Percentiles rank a stretch among this genome's conserved stretches.
Conservation (phyloP, 2,329 filamentous ascomycete species). For the Septoria linicola region DNA sequence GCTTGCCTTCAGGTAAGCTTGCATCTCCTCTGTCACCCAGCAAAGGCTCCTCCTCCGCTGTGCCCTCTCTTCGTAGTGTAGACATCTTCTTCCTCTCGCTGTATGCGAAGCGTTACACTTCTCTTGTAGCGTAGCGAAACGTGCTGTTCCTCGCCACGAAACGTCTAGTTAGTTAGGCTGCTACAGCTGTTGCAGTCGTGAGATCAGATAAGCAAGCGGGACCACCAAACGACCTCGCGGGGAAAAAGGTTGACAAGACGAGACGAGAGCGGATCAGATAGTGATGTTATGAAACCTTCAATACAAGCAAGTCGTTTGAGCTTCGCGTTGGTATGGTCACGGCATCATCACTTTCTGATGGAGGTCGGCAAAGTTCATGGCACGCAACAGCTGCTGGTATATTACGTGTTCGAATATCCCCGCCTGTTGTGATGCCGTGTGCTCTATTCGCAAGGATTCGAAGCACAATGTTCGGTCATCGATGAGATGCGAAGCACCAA, state of each 20-base stretch:
- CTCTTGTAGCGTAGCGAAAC: no score
- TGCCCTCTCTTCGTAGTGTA: constrained; percentile 27
- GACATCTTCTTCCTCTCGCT: constrained; percentile 6
- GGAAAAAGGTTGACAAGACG: background rate
- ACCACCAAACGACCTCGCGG: no score
- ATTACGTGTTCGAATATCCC: constrained; percentile 18
- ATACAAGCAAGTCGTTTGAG: background rate
- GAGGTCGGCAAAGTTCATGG: constrained; percentile 6
- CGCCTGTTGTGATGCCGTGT: constrained; percentile 11
- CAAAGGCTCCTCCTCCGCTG: constrained; percentile 66
- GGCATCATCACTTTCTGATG: background rate
- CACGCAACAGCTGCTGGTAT: background rate
- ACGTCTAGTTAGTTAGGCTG: no score
- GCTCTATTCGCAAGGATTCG: constrained; percentile 4
- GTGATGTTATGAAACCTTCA: background rate
- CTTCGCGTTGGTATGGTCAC: background rate
- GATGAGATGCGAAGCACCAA: constrained; percentile 3
- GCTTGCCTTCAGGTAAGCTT: constrained; percentile 63
- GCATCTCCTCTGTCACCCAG: constrained; percentile 71
- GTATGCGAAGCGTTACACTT: background rate
- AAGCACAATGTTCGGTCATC: constrained; percentile 6
- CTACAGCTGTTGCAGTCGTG: no score
- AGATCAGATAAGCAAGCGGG: no score
- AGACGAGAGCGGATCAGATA: constrained; percentile 8
- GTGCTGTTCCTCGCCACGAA: no score